Conservation (phyloP, 805 yeast species). For the Ogataea zsoltii region DNA sequence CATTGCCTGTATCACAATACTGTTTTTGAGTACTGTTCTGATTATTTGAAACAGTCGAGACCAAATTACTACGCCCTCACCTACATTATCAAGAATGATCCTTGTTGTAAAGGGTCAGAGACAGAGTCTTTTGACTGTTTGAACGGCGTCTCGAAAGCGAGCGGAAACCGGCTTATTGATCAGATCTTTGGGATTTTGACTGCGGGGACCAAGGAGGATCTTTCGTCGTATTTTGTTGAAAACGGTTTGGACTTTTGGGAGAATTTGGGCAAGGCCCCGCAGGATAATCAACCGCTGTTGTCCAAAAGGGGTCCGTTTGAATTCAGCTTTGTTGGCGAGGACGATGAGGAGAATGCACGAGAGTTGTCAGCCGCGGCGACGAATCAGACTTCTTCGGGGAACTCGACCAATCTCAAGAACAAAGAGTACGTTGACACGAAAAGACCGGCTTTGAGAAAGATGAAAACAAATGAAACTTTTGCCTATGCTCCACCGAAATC, state of each 20-base stretch:
- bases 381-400: too few species aligned
- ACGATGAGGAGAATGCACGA: not conserved
- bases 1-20: slow-evolving; percentile 12
- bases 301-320: slow-evolving; percentile 1
- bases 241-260: slow-evolving; percentile 5
- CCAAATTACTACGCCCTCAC: slow-evolving; percentile 13
- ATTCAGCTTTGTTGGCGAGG: not conserved
- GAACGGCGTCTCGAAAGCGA: not conserved
- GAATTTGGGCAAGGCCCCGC: not conserved
- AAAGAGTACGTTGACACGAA: not conserved
- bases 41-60: slow-evolving; percentile 5
- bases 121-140: not conserved
- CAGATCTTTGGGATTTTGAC: slow-evolving; percentile 4
- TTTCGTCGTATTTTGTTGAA: slow-evolving; percentile 1
- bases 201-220: slow-evolving; percentile 9
- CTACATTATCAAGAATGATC: slow-evolving; percentile 13
- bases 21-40: slow-evolving; percentile 18
- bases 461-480: slow-evolving; percentile 1
- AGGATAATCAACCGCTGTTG: not conserved
- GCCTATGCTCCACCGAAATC: too few species aligned
- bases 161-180: slow-evolving; percentile 4
- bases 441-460: not conserved
- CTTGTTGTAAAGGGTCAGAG: slow-evolving; percentile 9
- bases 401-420: not conserved
- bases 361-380: not conserved